phyloP scores from a whole-genome alignment of 2,329 filamentous ascomycete genomes.

The Endoconidiophora polonica region DNA sequence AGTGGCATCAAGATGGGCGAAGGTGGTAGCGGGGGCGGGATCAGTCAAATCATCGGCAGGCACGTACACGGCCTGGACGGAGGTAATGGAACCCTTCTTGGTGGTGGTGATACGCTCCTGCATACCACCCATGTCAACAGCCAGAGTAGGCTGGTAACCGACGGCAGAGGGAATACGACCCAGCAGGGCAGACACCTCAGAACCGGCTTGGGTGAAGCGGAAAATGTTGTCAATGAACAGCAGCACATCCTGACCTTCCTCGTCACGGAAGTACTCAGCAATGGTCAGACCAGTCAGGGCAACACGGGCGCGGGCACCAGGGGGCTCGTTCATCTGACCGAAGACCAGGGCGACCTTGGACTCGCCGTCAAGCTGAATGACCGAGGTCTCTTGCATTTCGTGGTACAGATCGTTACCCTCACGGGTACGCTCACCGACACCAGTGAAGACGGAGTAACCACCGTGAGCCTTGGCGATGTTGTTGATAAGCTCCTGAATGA shows the following conservation, averaged over 20 bases:
- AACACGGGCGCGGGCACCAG: slow-evolving; percentile 98
- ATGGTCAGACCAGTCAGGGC: slow-evolving; percentile 78
- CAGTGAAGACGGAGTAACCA: slow-evolving; percentile 99
- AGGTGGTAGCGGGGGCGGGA: slow-evolving; percentile 96
- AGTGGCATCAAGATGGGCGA: slow-evolving; percentile 99
- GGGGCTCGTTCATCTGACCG: slow-evolving; percentile 99
- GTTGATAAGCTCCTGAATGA: slow-evolving; percentile 99
- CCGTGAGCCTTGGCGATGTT: slow-evolving; percentile 99
- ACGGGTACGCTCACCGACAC: slow-evolving; percentile 99
- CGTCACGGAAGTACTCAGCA: slow-evolving; percentile 66
- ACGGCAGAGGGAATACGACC: slow-evolving; percentile 99
- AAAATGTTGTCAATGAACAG: slow-evolving; percentile 99
- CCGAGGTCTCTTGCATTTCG: slow-evolving; percentile 99
- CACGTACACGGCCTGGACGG: slow-evolving; percentile 99
- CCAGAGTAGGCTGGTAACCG: slow-evolving; percentile 98
- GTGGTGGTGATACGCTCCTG: slow-evolving; percentile 99
- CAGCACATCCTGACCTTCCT: slow-evolving; percentile 81
- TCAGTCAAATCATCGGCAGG: slow-evolving; percentile 99
- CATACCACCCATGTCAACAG: slow-evolving; percentile 98
- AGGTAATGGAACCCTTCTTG: slow-evolving; percentile 98
- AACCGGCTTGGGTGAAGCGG: slow-evolving; percentile 99
- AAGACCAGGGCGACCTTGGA: slow-evolving; percentile 99
- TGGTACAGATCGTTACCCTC: slow-evolving; percentile 99
- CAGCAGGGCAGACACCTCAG: slow-evolving; percentile 96
- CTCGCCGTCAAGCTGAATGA: slow-evolving; percentile 98